These are phyloP conservation scores for Claviceps humidiphila DNA, from an alignment of 2,329 filamentous ascomycete genomes.

Conservation along the genomic window DNA sequence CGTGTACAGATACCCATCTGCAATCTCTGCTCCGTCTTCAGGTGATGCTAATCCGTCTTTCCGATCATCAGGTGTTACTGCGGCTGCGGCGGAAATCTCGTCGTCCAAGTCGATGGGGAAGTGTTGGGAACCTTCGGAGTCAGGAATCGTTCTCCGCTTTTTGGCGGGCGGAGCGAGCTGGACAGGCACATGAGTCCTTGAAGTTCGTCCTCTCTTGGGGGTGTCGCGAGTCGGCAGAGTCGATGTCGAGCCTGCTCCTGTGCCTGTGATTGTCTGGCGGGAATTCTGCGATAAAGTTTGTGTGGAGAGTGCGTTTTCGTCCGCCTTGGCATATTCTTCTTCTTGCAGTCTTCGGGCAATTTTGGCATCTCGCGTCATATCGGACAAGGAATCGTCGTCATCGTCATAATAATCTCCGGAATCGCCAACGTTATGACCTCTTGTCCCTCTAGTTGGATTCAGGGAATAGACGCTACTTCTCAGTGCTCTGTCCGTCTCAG, in stretches of 20 bases:
- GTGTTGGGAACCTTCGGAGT: conserved; percentile 14
- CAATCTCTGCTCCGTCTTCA: not conserved
- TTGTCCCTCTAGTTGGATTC: conserved; percentile 30
- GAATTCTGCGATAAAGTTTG: conserved; percentile 3
- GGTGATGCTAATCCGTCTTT: conserved; percentile 6
- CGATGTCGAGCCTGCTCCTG: conserved; percentile 2
- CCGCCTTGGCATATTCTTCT: conserved; percentile 16
- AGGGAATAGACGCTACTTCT: conserved; percentile 35
- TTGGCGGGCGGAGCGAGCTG: conserved; percentile 16
- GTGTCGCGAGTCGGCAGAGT: conserved; percentile 5
- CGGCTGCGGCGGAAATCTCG: conserved; percentile 16
- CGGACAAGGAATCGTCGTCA: conserved; percentile 15
- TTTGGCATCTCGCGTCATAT: conserved; percentile 15
- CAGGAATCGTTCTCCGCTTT: conserved; percentile 16
- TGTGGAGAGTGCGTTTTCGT: not conserved
- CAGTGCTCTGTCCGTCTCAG: conserved; percentile 17
- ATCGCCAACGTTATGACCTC: conserved; percentile 26
- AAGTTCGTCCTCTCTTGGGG: conserved; percentile 15
- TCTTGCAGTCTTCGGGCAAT: conserved; percentile 22
- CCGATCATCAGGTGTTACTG: conserved; percentile 8
- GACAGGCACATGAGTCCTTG: conserved; percentile 7
- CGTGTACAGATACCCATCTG: conserved; percentile 9
- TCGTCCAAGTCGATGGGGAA: conserved; percentile 18
- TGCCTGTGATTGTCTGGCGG: not conserved
- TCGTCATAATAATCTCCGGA: conserved; percentile 21